Evolutionary conservation across 1,284 basidiomycete genomes (phyloP), one percentile per base, ranked within the genome.

Genomic region (Ceratobasidium sp.): DNA sequence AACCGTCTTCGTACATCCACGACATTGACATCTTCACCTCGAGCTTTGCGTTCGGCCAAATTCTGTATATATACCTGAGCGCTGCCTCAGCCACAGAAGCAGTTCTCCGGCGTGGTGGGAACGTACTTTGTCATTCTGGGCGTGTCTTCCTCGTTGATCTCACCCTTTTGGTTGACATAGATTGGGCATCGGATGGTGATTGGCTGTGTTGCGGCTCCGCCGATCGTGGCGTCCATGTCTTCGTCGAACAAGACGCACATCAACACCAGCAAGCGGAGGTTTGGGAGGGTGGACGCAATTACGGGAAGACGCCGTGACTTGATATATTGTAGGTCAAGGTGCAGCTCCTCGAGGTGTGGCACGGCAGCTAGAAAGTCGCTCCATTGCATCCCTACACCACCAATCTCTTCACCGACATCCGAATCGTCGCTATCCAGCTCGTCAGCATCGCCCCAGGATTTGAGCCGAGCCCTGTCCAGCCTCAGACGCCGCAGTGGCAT

Each of bases 401-500:
- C 25, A 7, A 33, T 1, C 7, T 33, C 30, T 8, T 64, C 48
- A 9, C 18, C 16, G 18, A 9, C 18, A 40, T 28, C 38, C 9
- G n/a, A 21, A 6, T 51, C 48, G 9, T 33, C 7, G 16, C 3
- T 25, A 25, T 21, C 33, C 8, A 25, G 8, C 2, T 23, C 33
- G 0, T 51, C 46, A 12, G 7, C 7, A n/a, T 44, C 23, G 25
- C 23, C 40, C 58, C 58, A 60, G 40, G 40, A 44, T 14, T 40
- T n/a, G 3, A 60, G 23, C 1, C 58, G 58, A 30, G 25, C 38
- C 11, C 14, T 25, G 1, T 36, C 58, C 4, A 60, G 38, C 25
- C 58, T 60, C 2, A 60, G 40, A 16, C 58, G 58, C 16, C 23
- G 38, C 5, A 60, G 18, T 44, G 58, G 58, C 58, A 60, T 44